Evolutionary conservation across 768 basidiomycete genomes (phyloP), one percentile per base, ranked within the genome.

Genomic region (Hemileccinum impolitum): DNA sequence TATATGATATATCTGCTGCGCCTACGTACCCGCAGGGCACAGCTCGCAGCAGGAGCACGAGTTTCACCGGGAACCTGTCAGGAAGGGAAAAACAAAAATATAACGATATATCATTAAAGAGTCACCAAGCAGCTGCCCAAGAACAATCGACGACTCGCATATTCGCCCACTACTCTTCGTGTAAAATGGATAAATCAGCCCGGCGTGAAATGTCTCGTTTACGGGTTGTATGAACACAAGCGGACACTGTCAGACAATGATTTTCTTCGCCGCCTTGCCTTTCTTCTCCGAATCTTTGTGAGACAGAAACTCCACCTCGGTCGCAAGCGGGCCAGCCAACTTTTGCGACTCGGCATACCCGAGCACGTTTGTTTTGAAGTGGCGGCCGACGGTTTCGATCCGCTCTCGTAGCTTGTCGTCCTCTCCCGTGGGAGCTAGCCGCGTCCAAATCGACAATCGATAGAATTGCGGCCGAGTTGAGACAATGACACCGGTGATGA

Each of bases 241-340:
- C 39, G 4, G 31, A 21, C 50, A 43, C 52, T n/a, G n/a, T 72
- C 72, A 89, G 51, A 88, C 82, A 63, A 81, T 62, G 47, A 90
- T 86, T 75, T 90, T 93, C 77, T 80, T 86, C 60, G 80, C 78
- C 46, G 77, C 66, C 70, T 92, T 93, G 63, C 87, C 87, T 75
- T 94, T 95, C 80, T 86, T 93, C 77, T 94, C 92, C 56, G 87
- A 87, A 70, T 95, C 93, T 71, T 93, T 93, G 75, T 95, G 92
- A 61, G 89, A 91, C 69, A 90, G 68, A 67, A 94, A 97, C 72
- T 94, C 90, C 28, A 96, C 91, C 72, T 97, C 94, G 6, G 92
- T 94, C 54, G 92, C 87, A 65, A 94, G 76, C n/a, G 92, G 85
- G 19, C 90, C 88, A 39, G 78, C 80, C 45, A 94, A 72, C 71